Evolutionary conservation across 495 filamentous ascomycete species (phyloP).

Genomic region (Hyaloscypha bicolor): DNA sequence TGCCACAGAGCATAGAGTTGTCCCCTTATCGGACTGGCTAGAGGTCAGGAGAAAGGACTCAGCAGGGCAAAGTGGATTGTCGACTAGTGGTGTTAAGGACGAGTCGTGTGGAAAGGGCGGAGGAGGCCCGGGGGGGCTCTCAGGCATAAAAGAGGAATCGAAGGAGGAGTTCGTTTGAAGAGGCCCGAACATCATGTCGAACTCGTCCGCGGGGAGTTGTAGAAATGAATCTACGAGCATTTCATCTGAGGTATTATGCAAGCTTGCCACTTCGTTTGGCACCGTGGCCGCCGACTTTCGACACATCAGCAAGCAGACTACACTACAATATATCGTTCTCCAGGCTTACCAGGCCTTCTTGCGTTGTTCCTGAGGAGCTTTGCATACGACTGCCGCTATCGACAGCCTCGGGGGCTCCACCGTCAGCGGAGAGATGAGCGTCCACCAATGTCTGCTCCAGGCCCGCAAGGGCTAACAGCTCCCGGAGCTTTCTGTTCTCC

Average conservation of each 20-base stretch:
- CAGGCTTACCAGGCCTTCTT: not conserved
- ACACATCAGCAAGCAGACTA: not conserved
- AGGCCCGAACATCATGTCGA: not conserved
- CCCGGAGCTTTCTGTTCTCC: conserved; percentile 13
- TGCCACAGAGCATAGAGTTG: conserved; percentile 20
- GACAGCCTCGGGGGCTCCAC: not conserved
- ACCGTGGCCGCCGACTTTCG: not conserved
- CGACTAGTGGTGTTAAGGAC: not conserved
- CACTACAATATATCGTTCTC: not conserved
- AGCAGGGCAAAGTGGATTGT: conserved; percentile 13
- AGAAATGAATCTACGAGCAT: not conserved
- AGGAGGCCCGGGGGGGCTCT: not conserved
- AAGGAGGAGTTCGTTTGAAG: not conserved
- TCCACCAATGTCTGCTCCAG: not conserved
- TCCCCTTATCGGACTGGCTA: conserved; percentile 3
- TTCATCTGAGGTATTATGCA: not conserved
- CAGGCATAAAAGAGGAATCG: not conserved
- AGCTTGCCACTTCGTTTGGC: not conserved
- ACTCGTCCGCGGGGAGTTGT: not conserved
- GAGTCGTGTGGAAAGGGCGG: not conserved
- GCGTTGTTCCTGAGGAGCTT: not conserved
- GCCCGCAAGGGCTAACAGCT: conserved; percentile 7
- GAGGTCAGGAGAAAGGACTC: not conserved
- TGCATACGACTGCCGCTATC: not conserved
- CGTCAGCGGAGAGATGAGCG: conserved; percentile 5